phyloP scores from a whole-genome alignment of 805 yeast species.

The Kazachstania taianensis region DNA sequence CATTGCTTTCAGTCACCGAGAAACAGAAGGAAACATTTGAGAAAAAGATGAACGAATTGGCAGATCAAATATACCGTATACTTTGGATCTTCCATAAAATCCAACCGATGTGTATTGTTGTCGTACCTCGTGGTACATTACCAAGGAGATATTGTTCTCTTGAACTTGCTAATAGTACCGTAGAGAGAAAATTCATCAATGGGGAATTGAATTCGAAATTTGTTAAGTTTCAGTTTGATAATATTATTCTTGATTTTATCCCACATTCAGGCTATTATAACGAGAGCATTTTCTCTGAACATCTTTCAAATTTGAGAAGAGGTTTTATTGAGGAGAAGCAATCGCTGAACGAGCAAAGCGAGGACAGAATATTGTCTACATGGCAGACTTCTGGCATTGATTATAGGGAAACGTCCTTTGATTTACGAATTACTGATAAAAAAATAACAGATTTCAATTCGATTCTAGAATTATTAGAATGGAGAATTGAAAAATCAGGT shows the following conservation, averaged over 20 bases:
- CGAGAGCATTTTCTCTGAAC: constrained; percentile 32
- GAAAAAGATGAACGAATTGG: constrained; percentile 23
- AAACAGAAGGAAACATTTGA: constrained; percentile 16
- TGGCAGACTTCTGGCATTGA: constrained; percentile 77
- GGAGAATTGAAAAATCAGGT: constrained; percentile 63
- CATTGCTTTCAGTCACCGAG: constrained; percentile 5
- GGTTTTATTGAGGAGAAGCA: constrained; percentile 42
- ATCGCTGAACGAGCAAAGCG: neutral
- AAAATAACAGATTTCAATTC: constrained; percentile 63
- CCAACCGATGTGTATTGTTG: constrained; percentile 69
- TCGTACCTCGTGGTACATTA: constrained; percentile 68
- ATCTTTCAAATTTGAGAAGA: constrained; percentile 56
- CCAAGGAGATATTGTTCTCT: constrained; percentile 69
- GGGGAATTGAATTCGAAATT: constrained; percentile 74
- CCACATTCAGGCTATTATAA: constrained; percentile 28
- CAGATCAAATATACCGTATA: constrained; percentile 29
- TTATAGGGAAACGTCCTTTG: constrained; percentile 62
- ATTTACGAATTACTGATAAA: constrained; percentile 59
- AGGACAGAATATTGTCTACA: constrained; percentile 3
- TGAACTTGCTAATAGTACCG: constrained; percentile 83
- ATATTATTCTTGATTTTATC: constrained; percentile 27
- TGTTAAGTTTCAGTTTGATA: constrained; percentile 52
- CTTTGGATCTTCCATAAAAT: constrained; percentile 51
- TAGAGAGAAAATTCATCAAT: constrained; percentile 67
- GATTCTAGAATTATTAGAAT: constrained; percentile 64